Evolutionary conservation across 352 stramenopile species (phyloP), one percentile per base, ranked within the genome.

Genomic region (Blastocystis sp.): DNA sequence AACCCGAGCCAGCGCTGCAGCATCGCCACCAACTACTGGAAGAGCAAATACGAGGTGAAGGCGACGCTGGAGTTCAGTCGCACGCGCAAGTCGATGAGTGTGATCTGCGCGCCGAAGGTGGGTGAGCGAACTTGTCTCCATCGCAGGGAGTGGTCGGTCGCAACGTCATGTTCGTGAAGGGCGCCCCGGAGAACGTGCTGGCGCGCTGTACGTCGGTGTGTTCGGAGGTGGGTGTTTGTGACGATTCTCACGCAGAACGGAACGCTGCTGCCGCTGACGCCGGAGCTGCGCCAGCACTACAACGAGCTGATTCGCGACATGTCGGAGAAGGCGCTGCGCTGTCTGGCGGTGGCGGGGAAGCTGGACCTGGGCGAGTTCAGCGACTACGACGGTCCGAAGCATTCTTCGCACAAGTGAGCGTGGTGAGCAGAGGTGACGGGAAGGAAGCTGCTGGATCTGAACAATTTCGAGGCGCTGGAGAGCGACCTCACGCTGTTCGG

Each of bases 101-200:
- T 98, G 54, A 88, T 98, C 18, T 94, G 90, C 87, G 69, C 90
- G 16, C 85, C 63, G 24, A 72, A 72, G 27, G 51, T 61, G 14
- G 14, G 27, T 9, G n/a, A 29, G 6, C 6, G 51, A 9, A n/a
- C 44, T 51, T 51, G 7, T 51, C 16, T 51, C 44, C 7, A 7
- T 51, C 44, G 44, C 44, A 51, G 44, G 38, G n/a, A 42, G 32
- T 18, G 65, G 4, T 29, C 4, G 90, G 90, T 73, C 90, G 92
- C 84, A 98, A 98, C 88, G 87, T 97, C 56, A 89, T 99, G 18
- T 93, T 98, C 48, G 95, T 99, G 14, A 99, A 99, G 90, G 97
- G 97, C 64, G 96, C 96, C 16, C 94, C 96, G 0, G 97, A 99
- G 88, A 91, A 95, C 21, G 88, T 99, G 0, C 89, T 99, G 72